phyloP scores from a whole-genome alignment of 2,329 filamentous ascomycete genomes.

The Dothideomycetidae sp. region DNA sequence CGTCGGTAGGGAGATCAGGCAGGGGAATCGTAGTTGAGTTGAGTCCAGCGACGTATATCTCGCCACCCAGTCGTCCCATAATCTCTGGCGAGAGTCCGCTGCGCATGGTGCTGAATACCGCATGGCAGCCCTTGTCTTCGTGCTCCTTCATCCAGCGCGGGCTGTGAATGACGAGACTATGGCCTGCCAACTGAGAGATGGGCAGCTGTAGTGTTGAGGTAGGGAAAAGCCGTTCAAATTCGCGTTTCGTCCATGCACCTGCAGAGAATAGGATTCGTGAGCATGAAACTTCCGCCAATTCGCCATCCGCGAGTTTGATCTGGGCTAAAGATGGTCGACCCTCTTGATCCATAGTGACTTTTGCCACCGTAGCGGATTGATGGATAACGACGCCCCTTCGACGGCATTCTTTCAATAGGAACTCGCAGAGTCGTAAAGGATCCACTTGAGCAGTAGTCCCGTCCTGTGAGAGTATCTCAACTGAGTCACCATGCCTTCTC shows the following conservation, averaged over 20 bases:
- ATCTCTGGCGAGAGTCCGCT: conserved; percentile 53
- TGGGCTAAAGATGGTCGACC: conserved; percentile 39
- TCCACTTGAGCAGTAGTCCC: conserved; percentile 51
- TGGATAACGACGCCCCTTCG: conserved; percentile 50
- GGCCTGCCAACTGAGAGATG: conserved; percentile 50
- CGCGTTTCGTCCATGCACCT: conserved; percentile 55
- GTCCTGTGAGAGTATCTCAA: conserved; percentile 49
- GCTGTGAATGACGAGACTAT: conserved; percentile 54
- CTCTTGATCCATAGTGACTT: conserved; percentile 36
- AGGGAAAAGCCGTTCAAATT: conserved; percentile 54
- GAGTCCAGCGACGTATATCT: conserved; percentile 60
- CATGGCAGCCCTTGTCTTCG: conserved; percentile 43
- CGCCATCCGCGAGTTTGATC: conserved; percentile 33
- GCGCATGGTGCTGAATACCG: conserved; percentile 50
- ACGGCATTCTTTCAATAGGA: conserved; percentile 45
- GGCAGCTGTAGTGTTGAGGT: conserved; percentile 38
- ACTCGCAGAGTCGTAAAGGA: conserved; percentile 50
- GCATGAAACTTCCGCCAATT: conserved; percentile 44
- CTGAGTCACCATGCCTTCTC: conserved; percentile 36
- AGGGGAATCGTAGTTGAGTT: conserved; percentile 49
- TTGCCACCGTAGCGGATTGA: conserved; percentile 45
- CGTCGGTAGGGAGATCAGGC: conserved; percentile 41
- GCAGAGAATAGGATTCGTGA: conserved; percentile 51
- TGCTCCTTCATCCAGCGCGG: conserved; percentile 38
- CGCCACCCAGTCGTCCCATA: conserved; percentile 50